Percentiles rank a stretch among this genome's conserved stretches.
These are phyloP conservation scores for Anisodus acutangulus DNA, from an alignment of 257 asterid species.

Conservation along the genomic window DNA sequence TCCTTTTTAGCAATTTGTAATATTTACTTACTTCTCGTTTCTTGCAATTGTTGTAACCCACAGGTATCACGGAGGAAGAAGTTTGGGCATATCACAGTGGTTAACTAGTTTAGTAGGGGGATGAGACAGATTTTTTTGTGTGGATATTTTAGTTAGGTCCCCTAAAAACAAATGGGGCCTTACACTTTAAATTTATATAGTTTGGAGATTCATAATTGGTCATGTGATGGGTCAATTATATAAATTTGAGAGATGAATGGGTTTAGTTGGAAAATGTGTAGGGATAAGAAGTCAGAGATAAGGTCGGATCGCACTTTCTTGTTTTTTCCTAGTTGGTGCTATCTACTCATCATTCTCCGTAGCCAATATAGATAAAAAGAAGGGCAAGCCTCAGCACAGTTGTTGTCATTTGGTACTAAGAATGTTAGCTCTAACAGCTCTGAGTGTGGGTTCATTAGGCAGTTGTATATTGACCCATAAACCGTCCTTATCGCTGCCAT, in stretches of 20 bases:
- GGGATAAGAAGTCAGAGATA: constrained; percentile 60
- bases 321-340: constrained; percentile 31
- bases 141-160: no score
- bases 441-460: constrained; percentile 61
- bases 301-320: constrained; percentile 46
- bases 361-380: neutral
- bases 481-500: constrained; percentile 38
- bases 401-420: constrained; percentile 22
- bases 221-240: constrained; percentile 16
- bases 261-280: constrained; percentile 24
- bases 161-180: no score
- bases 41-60: no score
- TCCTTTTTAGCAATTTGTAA: no score
- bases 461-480: constrained; percentile 43
- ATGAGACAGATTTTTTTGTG: no score
- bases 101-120: no score
- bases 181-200: no score
- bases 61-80: no score
- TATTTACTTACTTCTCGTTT: no score
- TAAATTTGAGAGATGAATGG: constrained; percentile 35
- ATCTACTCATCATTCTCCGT: constrained; percentile 33
- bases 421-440: constrained; percentile 68
- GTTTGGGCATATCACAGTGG: no score
- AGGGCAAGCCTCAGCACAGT: constrained; percentile 20
- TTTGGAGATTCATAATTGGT: no score